Evolutionary conservation across 2,329 filamentous ascomycete genomes (phyloP).

Genomic region (Aspergillus chevalieri): DNA sequence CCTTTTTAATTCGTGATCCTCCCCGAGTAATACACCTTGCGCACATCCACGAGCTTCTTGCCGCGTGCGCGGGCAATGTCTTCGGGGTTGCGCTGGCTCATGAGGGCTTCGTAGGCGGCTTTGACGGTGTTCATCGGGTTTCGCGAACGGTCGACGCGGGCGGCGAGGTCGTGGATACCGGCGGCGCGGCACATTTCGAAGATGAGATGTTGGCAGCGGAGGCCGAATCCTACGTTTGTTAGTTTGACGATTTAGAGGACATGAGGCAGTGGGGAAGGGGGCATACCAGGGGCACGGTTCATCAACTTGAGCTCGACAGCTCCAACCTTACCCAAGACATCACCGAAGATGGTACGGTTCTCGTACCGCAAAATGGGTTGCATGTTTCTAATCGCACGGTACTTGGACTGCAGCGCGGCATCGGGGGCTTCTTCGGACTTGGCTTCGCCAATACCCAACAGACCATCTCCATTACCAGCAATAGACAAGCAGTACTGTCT

Average conservation of each 20-base stretch:
- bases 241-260: slow-evolving; percentile 4
- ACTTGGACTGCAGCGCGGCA: slow-evolving; percentile 65
- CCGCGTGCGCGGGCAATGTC: slow-evolving; percentile 82
- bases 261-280: neutral
- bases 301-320: slow-evolving; percentile 80
- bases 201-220: slow-evolving; percentile 83
- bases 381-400: slow-evolving; percentile 86
- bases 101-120: slow-evolving; percentile 75
- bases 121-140: slow-evolving; percentile 99
- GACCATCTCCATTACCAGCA: slow-evolving; percentile 79
- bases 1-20: slow-evolving; percentile 25
- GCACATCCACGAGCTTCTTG: slow-evolving; percentile 91
- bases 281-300: slow-evolving; percentile 78
- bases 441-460: slow-evolving; percentile 82
- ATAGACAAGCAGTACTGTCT: slow-evolving; percentile 70
- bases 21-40: slow-evolving; percentile 95
- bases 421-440: slow-evolving; percentile 71
- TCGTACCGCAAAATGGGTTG: slow-evolving; percentile 87
- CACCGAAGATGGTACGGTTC: slow-evolving; percentile 82
- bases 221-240: slow-evolving; percentile 68
- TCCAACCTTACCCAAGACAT: slow-evolving; percentile 75
- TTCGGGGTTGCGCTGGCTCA: slow-evolving; percentile 78
- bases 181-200: slow-evolving; percentile 88
- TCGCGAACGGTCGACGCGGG: slow-evolving; percentile 72
- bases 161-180: slow-evolving; percentile 81